Evolutionary conservation across 306 rosid species (phyloP), one percentile per base, ranked within the genome.

Genomic region (Begonia masoniana): DNA sequence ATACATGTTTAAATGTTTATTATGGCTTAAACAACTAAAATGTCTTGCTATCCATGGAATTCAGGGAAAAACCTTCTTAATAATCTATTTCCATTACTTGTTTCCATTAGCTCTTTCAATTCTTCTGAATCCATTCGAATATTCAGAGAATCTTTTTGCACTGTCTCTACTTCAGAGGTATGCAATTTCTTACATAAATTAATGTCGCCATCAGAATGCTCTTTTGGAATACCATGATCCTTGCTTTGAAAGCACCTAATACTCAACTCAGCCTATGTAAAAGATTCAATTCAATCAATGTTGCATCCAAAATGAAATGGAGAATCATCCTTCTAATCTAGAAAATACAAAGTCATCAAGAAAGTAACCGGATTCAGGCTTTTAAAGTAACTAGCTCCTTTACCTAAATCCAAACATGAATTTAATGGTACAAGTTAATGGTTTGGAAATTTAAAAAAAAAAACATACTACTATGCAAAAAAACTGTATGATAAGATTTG

Each of bases 1-100:
- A 31, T 31, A 31, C 39, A 31, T 31, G 39, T 31, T 31, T 31
- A 31, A 31, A 31, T 5, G 7, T 31, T 31, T 9, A 31, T 4
- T 31, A 26, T 26, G 36, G 36, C 36, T 31, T 31, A 4, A 31
- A 31, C 39, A 6, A 31, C 39, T 31, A 36, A 56, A 67, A 55
- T 55, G 59, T 24, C 62, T 50, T 15, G 59, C 51, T 65, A n/a
- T 50, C 59, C 57, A 67, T 48, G 64, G 64, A 45, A 60, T 42
- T 57, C 5, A 43, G 12, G 36, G 47, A 17, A 57, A 61, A 69
- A 89, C 97, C 95, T 89, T 73, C 67, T 82, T 61, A 89, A 65
- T 77, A 89, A 85, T 65, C 52, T 43, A 63, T 63, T 82, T 64
- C 87, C 81, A 61, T 47, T 61, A 63, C 57, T 69, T 51, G 64